Evolutionary conservation across 108 stramenopile genomes (phyloP).

Genomic region (Seminavis robusta): DNA sequence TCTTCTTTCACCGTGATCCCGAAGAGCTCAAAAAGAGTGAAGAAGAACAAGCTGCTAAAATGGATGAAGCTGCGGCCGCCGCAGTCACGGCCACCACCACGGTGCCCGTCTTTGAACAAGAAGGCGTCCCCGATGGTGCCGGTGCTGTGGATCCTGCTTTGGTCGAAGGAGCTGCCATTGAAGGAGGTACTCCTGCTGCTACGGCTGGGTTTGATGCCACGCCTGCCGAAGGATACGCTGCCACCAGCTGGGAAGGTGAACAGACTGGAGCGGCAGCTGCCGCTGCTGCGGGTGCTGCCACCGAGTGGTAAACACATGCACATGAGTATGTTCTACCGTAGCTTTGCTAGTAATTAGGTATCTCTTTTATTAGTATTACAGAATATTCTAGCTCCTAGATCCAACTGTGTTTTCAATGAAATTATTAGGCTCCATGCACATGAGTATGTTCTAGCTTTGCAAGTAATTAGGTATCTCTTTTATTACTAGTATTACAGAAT

Average conservation of each 20-base stretch:
- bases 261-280: too few relatives aligned
- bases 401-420: too few relatives aligned
- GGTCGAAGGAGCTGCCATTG: slow-evolving; percentile 36
- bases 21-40: slow-evolving; percentile 99
- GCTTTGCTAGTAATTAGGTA: too few relatives aligned
- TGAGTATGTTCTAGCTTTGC: too few relatives aligned
- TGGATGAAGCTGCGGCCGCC: slow-evolving; percentile 70
- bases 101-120: slow-evolving; percentile 59
- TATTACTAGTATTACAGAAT: too few relatives aligned
- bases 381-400: too few relatives aligned
- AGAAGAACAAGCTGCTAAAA: slow-evolving; percentile 90
- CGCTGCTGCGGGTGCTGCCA: slow-evolving; percentile 34
- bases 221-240: slow-evolving; percentile 29
- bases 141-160: slow-evolving; percentile 22
- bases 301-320: too few relatives aligned
- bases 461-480: too few relatives aligned
- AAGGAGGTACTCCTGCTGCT: too few relatives aligned
- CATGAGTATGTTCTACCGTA: too few relatives aligned
- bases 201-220: slow-evolving; percentile 37
- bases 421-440: too few relatives aligned
- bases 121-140: slow-evolving; percentile 18
- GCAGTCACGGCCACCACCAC: slow-evolving; percentile 43
- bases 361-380: too few relatives aligned
- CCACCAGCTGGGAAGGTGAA: slow-evolving; percentile 42
- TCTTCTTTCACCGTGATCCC: slow-evolving; percentile 99